A percentile compares a stretch with the other conserved stretches of the same genome.
These are phyloP conservation scores for Quercus tomentella DNA, from an alignment of 331 rosid genomes.

Conservation along the genomic window DNA sequence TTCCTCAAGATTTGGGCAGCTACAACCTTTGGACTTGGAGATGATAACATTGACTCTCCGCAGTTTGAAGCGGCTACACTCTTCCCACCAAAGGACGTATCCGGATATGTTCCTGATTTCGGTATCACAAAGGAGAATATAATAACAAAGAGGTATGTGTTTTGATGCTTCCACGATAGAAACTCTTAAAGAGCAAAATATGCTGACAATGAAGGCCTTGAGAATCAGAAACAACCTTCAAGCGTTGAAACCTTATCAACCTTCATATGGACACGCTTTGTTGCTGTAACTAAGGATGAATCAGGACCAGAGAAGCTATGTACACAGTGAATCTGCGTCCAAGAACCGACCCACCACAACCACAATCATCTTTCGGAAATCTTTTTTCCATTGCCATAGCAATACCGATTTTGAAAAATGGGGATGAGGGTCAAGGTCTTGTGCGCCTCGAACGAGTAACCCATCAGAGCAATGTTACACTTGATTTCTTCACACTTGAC, in stretches of 20 bases:
- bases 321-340: no score
- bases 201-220: not conserved
- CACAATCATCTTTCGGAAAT: no score
- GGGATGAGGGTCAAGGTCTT: no score
- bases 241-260: slow-evolving; percentile 23
- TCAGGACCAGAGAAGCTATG: no score
- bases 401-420: no score
- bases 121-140: slow-evolving; percentile 22
- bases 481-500: no score
- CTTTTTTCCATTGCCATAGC: not conserved
- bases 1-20: slow-evolving; percentile 36
- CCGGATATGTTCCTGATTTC: slow-evolving; percentile 9
- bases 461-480: no score
- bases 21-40: not conserved
- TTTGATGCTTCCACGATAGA: slow-evolving; percentile 10
- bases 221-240: slow-evolving; percentile 13
- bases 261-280: no score
- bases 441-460: no score
- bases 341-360: no score
- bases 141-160: slow-evolving; percentile 4
- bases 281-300: no score
- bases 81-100: slow-evolving; percentile 28
- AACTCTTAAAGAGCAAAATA: slow-evolving; percentile 18
- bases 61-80: slow-evolving; percentile 29
- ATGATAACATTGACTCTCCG: not conserved